Evolutionary conservation across 768 basidiomycete species (phyloP).

Genomic region (Naganishia vishniacii): DNA sequence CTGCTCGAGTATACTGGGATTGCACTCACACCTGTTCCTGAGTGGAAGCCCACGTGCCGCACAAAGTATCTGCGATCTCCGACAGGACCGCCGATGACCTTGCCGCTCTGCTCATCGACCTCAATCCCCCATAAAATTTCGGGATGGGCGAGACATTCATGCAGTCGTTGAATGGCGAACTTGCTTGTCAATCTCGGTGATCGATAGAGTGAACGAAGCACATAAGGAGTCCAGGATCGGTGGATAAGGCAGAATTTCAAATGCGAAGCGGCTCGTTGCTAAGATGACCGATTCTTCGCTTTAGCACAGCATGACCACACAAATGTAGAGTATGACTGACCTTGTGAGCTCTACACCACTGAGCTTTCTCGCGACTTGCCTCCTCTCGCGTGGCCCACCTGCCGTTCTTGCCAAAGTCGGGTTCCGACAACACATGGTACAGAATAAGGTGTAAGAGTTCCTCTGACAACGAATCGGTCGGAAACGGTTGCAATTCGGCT

Average conservation of each 20-base stretch:
- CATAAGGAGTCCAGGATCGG: slow-evolving; percentile 28
- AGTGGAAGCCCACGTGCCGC: slow-evolving; percentile 7
- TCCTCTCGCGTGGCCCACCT: slow-evolving; percentile 18
- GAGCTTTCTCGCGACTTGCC: slow-evolving; percentile 6
- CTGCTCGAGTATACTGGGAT: neutral
- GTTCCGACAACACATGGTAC: slow-evolving; percentile 18
- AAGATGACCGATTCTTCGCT: neutral
- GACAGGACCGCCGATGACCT: slow-evolving; percentile 12
- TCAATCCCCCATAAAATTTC: slow-evolving; percentile 24
- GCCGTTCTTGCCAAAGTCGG: slow-evolving; percentile 27
- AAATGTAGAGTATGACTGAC: slow-evolving; percentile 3
- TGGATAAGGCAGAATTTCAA: slow-evolving; percentile 25
- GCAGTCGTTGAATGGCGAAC: slow-evolving; percentile 18
- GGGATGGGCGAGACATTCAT: slow-evolving; percentile 13
- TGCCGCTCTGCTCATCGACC: neutral
- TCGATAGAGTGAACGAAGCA: slow-evolving; percentile 21
- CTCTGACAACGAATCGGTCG: slow-evolving; percentile 13
- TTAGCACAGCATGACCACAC: too few species aligned
- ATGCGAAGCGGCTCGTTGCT: slow-evolving; percentile 22
- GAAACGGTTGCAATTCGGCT: slow-evolving; percentile 18
- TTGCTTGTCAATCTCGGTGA: slow-evolving; percentile 21
- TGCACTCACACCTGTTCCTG: slow-evolving; percentile 24
- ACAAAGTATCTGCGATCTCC: slow-evolving; percentile 11
- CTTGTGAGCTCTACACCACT: slow-evolving; percentile 20
- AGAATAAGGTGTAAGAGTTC: slow-evolving; percentile 26